These are phyloP conservation scores for Alternaria sp. DNA, from an alignment of 2,329 filamentous ascomycete genomes.

Conservation along the genomic window DNA sequence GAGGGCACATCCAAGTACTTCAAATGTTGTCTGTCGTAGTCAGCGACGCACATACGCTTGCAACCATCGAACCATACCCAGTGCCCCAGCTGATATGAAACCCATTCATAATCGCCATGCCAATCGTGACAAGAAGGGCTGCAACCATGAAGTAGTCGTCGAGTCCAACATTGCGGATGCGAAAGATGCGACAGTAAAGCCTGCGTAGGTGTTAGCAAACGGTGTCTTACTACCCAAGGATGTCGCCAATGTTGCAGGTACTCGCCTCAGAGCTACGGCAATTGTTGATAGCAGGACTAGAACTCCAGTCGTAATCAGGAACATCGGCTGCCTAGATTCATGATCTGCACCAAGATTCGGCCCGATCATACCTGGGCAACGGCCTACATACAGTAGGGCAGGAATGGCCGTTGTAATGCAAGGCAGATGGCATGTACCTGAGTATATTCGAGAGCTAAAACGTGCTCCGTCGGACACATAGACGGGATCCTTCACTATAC, in stretches of 20 bases:
- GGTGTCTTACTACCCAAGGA: neutral
- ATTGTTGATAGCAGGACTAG: neutral
- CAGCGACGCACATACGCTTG: neutral
- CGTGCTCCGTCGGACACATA: neutral
- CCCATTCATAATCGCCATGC: slow-evolving; percentile 2
- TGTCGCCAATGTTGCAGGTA: neutral
- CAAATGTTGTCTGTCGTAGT: neutral
- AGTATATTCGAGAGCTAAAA: neutral
- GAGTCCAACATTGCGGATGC: neutral
- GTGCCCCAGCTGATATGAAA: slow-evolving; percentile 7
- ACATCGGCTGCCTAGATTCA: neutral
- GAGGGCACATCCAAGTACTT: neutral
- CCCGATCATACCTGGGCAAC: neutral
- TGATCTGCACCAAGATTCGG: neutral
- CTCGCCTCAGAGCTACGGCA: neutral
- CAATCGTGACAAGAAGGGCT: slow-evolving; percentile 1
- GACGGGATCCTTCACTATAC: neutral
- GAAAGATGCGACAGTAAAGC: neutral
- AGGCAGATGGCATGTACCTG: neutral
- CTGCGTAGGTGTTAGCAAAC: neutral
- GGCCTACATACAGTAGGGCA: neutral
- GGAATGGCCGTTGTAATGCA: neutral
- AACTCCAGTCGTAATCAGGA: neutral
- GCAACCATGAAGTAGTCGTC: neutral
- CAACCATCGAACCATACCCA: neutral